Percentiles rank a stretch among this genome's conserved stretches.
Evolutionary conservation across 768 basidiomycete genomes (phyloP).

Genomic region (Lactarius pseudohatsudake): DNA sequence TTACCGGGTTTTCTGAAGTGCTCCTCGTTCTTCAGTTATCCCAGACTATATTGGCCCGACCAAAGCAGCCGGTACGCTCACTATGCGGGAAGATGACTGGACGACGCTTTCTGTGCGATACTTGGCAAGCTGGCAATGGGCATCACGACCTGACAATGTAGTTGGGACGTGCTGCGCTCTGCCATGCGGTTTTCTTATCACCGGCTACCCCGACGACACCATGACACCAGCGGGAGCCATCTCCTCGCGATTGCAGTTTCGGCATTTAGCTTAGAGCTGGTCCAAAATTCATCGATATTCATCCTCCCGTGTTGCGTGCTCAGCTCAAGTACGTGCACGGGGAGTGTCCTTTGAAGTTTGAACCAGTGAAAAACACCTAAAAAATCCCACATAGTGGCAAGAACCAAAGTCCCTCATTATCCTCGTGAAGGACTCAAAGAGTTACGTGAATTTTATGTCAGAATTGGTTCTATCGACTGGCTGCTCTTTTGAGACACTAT

Average conservation of each 20-base stretch:
- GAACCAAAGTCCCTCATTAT: too few species aligned
- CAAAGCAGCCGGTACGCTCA: background rate
- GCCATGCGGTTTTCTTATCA: background rate
- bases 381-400: too few species aligned
- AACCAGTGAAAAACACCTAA: too few species aligned
- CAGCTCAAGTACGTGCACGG: too few species aligned
- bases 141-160: background rate
- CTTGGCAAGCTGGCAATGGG: background rate
- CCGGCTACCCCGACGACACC: background rate
- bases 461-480: background rate
- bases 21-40: background rate
- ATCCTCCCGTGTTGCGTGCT: too few species aligned
- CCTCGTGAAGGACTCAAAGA: too few species aligned
- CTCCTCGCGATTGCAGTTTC: background rate
- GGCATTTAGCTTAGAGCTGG: too few species aligned
- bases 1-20: background rate
- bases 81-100: background rate
- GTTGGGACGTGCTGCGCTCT: background rate
- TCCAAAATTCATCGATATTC: too few species aligned
- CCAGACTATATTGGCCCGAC: background rate
- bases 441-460: background rate
- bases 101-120: background rate
- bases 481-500: background rate
- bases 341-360: too few species aligned
- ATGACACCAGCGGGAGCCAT: background rate